Conservation (phyloP, 331 rosid species). For the Acacia pycnantha region DNA sequence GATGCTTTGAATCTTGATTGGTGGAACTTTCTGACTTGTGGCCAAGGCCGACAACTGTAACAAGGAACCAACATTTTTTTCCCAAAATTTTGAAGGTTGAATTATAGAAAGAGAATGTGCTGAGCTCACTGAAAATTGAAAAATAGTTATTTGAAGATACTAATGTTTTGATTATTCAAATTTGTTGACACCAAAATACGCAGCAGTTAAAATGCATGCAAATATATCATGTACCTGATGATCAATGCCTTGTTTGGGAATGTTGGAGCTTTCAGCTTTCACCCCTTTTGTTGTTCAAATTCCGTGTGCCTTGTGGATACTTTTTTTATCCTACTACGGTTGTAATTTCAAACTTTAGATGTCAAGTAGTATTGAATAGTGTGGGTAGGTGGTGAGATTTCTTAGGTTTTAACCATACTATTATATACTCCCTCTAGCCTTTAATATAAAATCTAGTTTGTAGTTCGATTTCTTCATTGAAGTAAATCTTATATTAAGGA, state of each 20-base stretch:
- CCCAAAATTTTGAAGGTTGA: neutral
- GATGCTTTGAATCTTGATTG: conserved; percentile 15
- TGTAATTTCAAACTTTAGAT: conserved; percentile 6
- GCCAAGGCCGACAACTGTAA: neutral
- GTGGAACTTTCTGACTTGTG: neutral
- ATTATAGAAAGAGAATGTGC: neutral
- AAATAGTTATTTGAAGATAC: neutral
- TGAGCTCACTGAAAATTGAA: neutral
- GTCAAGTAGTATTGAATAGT: neutral
- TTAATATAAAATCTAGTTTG: no score
- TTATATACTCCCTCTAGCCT: neutral
- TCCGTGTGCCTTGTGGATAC: neutral
- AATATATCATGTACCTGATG: neutral
- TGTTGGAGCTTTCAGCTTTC: neutral
- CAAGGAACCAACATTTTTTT: neutral
- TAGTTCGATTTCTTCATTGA: no score
- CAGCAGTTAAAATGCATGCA: neutral
- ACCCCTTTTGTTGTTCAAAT: neutral
- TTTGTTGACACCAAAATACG: neutral
- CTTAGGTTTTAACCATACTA: neutral
- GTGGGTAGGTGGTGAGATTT: neutral
- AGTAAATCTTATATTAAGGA: no score
- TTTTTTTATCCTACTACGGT: neutral
- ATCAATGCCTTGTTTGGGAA: neutral
- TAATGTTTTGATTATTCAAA: neutral